Conservation (phyloP, 73 alveolate genomes). For the Diophrys sp. region DNA sequence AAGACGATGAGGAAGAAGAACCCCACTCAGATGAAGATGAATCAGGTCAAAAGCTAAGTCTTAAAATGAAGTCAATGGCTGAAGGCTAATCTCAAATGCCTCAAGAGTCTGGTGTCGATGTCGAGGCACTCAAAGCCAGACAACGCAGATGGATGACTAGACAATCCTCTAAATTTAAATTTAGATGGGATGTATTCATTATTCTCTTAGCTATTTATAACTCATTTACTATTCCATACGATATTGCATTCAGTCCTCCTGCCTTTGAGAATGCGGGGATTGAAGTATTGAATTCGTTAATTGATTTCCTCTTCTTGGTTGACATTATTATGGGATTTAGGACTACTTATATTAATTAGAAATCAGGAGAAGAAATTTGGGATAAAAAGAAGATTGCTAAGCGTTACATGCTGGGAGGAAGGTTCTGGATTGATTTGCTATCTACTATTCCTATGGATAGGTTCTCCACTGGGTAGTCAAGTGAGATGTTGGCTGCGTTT, state of each 20-base stretch:
- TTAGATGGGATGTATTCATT: constrained; percentile 30
- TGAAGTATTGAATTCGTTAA: constrained; percentile 10
- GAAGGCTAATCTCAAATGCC: too few relatives aligned
- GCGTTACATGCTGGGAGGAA: constrained; percentile 23
- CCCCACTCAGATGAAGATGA: too few relatives aligned
- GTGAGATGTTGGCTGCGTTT: constrained; percentile 1
- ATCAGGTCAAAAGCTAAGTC: too few relatives aligned
- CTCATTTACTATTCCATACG: constrained; percentile 21
- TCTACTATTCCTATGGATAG: constrained; percentile 54
- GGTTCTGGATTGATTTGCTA: constrained; percentile 48
- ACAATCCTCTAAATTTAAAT: neutral
- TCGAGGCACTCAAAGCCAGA: too few relatives aligned
- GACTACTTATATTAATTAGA: constrained; percentile 31
- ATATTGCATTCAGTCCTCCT: constrained; percentile 12
- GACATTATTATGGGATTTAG: constrained; percentile 66
- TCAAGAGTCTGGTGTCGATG: too few relatives aligned
- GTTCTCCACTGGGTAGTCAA: neutral
- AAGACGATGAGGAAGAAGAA: too few relatives aligned
- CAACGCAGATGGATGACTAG: neutral
- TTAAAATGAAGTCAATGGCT: too few relatives aligned
- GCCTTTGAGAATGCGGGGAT: neutral
- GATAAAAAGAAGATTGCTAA: constrained; percentile 34
- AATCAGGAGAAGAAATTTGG: constrained; percentile 42
- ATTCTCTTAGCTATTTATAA: constrained; percentile 19
- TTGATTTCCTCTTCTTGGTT: constrained; percentile 41